Conservation (phyloP, 768 basidiomycete genomes). For the Hirschioporus abietinus region DNA sequence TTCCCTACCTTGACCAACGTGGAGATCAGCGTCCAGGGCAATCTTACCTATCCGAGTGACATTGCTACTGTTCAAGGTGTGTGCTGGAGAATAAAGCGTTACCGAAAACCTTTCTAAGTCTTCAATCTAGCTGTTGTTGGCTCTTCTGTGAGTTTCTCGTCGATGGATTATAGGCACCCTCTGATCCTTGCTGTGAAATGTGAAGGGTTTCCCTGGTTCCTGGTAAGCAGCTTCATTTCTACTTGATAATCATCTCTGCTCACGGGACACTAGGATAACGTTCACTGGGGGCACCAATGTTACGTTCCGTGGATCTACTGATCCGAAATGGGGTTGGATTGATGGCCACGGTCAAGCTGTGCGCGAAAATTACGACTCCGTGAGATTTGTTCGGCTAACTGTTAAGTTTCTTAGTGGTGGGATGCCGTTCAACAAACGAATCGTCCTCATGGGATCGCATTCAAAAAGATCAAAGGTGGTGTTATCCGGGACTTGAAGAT, state of each 20-base stretch:
- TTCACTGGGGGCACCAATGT: conserved; percentile 54
- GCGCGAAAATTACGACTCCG: neutral
- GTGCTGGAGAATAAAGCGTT: neutral
- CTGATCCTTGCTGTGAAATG: conserved; percentile 8
- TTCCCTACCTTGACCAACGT: conserved; percentile 53
- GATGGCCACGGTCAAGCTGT: conserved; percentile 49
- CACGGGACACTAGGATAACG: conserved; percentile 36
- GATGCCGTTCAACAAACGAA: conserved; percentile 45
- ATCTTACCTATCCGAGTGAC: conserved; percentile 49
- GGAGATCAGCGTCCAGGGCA: conserved; percentile 52
- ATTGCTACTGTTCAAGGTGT: conserved; percentile 46
- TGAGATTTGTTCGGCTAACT: neutral
- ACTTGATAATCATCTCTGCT: neutral
- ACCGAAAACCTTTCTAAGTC: neutral
- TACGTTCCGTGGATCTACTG: conserved; percentile 47
- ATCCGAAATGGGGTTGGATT: conserved; percentile 62
- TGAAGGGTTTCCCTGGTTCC: conserved; percentile 7
- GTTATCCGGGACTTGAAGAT: conserved; percentile 55
- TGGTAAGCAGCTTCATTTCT: conserved; percentile 2
- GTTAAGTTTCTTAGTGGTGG: conserved; percentile 47
- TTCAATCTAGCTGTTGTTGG: conserved; percentile 7
- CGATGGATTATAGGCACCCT: neutral
- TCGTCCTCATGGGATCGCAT: conserved; percentile 50
- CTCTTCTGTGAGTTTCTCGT: conserved; percentile 9
- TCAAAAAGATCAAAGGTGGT: conserved; percentile 47